Percentiles rank a stretch among this genome's conserved stretches.
These are phyloP conservation scores for Termitomyces sp. DNA, from an alignment of 768 basidiomycete genomes.

Conservation along the genomic window DNA sequence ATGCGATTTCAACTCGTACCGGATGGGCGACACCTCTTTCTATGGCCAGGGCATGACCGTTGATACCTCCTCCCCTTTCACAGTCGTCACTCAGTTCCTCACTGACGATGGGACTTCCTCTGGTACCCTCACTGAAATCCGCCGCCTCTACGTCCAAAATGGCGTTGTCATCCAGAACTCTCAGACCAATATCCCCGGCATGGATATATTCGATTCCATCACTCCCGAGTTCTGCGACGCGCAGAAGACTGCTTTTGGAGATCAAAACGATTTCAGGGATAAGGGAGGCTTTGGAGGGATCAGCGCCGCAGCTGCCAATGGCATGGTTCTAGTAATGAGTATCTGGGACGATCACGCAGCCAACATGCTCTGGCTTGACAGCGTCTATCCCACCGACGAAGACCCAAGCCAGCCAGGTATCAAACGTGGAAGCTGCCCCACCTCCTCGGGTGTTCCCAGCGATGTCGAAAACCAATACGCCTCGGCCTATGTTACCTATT, in stretches of 20 bases:
- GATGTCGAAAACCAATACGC: neutral
- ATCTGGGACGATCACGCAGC: constrained; percentile 41
- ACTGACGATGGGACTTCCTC: constrained; percentile 40
- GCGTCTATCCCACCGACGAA: constrained; percentile 24
- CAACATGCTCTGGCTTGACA: constrained; percentile 26
- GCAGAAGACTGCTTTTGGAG: constrained; percentile 40
- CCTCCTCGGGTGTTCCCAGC: neutral
- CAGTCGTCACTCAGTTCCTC: constrained; percentile 58
- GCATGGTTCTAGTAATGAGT: constrained; percentile 40
- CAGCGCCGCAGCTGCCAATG: constrained; percentile 30
- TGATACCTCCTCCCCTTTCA: constrained; percentile 49
- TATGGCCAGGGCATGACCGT: constrained; percentile 44
- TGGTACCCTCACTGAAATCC: constrained; percentile 50
- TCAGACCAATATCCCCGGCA: constrained; percentile 39
- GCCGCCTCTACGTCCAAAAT: constrained; percentile 29
- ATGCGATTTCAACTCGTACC: constrained; percentile 57
- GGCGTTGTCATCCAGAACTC: constrained; percentile 48
- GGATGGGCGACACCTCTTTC: constrained; percentile 46
- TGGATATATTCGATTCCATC: constrained; percentile 40
- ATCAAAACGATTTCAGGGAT: neutral
- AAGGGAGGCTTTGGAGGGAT: constrained; percentile 29
- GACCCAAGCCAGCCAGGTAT: neutral
- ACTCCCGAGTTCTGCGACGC: constrained; percentile 42
- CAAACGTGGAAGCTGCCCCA: neutral
- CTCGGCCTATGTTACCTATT: neutral